phyloP scores from a whole-genome alignment of 1,284 basidiomycete genomes.

The Ganoderma sinense region DNA sequence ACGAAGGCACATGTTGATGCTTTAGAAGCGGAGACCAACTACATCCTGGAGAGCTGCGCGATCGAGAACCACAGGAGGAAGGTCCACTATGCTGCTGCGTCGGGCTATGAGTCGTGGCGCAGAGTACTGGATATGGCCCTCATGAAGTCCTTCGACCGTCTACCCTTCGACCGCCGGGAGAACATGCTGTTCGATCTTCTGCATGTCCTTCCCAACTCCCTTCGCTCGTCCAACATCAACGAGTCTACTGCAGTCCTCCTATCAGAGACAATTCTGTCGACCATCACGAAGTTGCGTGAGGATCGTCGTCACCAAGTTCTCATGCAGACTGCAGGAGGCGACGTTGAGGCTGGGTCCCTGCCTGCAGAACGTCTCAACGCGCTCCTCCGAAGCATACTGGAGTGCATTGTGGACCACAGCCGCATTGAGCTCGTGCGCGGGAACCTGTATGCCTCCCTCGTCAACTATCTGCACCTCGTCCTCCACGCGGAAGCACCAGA shows the following conservation, averaged over 20 bases:
- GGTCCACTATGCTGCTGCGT: slow-evolving; percentile 74
- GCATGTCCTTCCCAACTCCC: slow-evolving; percentile 72
- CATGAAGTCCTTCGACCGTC: slow-evolving; percentile 82
- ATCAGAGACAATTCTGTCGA: slow-evolving; percentile 82
- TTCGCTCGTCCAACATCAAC: slow-evolving; percentile 66
- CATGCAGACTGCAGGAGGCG: slow-evolving; percentile 68
- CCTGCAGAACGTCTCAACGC: slow-evolving; percentile 83
- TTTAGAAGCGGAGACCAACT: slow-evolving; percentile 73
- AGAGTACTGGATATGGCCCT: slow-evolving; percentile 84
- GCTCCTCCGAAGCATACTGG: slow-evolving; percentile 81
- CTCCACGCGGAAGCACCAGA: slow-evolving; percentile 45
- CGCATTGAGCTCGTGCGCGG: slow-evolving; percentile 93
- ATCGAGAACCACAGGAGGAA: slow-evolving; percentile 89
- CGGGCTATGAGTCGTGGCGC: slow-evolving; percentile 85
- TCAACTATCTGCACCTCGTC: slow-evolving; percentile 87
- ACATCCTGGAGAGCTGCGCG: slow-evolving; percentile 83
- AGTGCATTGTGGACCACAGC: slow-evolving; percentile 81
- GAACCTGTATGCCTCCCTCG: slow-evolving; percentile 91
- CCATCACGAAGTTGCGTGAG: slow-evolving; percentile 86
- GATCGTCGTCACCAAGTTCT: slow-evolving; percentile 74
- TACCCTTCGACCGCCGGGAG: slow-evolving; percentile 84
- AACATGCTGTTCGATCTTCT: slow-evolving; percentile 90
- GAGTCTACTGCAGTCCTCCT: slow-evolving; percentile 82
- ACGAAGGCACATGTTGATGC: slow-evolving; percentile 72
- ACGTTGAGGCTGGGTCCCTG: slow-evolving; percentile 63